These are phyloP conservation scores for Fusarium sp. DNA, from an alignment of 2,329 filamentous ascomycete species.

Conservation along the genomic window DNA sequence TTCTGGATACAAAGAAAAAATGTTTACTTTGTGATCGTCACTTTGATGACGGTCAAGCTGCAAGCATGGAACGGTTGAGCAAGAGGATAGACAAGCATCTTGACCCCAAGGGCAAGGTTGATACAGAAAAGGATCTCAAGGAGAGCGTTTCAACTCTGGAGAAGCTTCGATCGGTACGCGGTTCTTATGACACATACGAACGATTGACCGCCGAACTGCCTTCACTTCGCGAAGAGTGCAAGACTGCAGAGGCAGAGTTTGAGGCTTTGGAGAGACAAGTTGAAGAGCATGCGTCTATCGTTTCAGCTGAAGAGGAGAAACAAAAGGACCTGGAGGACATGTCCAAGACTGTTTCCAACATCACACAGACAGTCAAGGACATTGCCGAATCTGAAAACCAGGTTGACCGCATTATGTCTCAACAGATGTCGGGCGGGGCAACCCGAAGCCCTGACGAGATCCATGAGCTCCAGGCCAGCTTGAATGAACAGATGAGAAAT, in stretches of 20 bases:
- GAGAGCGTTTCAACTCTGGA: constrained; percentile 63
- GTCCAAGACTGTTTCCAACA: constrained; percentile 79
- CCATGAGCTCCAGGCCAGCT: constrained; percentile 76
- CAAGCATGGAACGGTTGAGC: constrained; percentile 70
- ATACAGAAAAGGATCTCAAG: constrained; percentile 71
- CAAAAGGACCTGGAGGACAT: constrained; percentile 81
- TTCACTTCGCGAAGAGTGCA: constrained; percentile 71
- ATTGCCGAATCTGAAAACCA: constrained; percentile 78
- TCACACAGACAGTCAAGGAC: constrained; percentile 78
- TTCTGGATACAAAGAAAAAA: constrained; percentile 73
- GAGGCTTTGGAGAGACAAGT: constrained; percentile 69
- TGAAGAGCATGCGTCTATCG: constrained; percentile 74
- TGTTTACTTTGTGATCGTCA: constrained; percentile 81
- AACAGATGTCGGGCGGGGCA: constrained; percentile 75
- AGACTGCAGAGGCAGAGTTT: constrained; percentile 70
- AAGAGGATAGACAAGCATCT: constrained; percentile 74
- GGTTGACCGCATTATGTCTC: constrained; percentile 78
- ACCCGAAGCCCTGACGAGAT: constrained; percentile 85
- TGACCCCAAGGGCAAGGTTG: constrained; percentile 70
- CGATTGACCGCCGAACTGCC: constrained; percentile 80
- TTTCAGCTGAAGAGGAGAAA: constrained; percentile 72
- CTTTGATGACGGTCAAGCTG: constrained; percentile 71
- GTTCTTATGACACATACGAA: constrained; percentile 79
- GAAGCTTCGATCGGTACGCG: constrained; percentile 70
- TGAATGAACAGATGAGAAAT: constrained; percentile 74